phyloP scores from a whole-genome alignment of 805 yeast species.

The Metschnikowia continentalis region DNA sequence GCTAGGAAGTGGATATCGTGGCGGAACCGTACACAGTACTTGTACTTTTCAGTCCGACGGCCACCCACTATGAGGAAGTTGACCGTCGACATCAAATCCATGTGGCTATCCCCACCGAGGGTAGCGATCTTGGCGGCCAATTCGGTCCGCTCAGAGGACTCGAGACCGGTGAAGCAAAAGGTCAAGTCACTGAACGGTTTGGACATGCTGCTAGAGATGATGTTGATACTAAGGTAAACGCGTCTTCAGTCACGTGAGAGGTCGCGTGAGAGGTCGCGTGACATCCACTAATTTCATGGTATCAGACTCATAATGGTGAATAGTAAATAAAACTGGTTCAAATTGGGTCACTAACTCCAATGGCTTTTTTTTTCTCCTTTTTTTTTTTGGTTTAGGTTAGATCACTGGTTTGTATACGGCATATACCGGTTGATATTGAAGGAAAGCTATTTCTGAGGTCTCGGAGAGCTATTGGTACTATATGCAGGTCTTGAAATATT shows the following conservation, averaged over 20 bases:
- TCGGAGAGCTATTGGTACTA: no score
- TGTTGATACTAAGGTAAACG: neutral
- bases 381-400: no score
- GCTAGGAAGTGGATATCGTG: constrained; percentile 55
- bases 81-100: constrained; percentile 59
- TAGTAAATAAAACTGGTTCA: no score
- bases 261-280: neutral
- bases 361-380: no score
- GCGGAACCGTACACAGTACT: constrained; percentile 46
- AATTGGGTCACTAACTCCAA: no score
- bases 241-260: neutral
- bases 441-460: no score
- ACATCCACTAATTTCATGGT: no score
- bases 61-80: constrained; percentile 58
- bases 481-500: no score
- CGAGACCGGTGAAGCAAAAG: constrained; percentile 57
- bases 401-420: no score
- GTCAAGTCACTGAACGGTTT: constrained; percentile 44
- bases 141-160: constrained; percentile 36
- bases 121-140: constrained; percentile 43
- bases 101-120: constrained; percentile 57
- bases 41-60: constrained; percentile 52
- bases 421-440: no score
- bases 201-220: constrained; percentile 8
- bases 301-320: no score